A percentile compares a stretch with the other conserved stretches of the same genome.
Evolutionary conservation across 1,139 yeast species (phyloP).

Genomic region (Hansenula anomala): DNA sequence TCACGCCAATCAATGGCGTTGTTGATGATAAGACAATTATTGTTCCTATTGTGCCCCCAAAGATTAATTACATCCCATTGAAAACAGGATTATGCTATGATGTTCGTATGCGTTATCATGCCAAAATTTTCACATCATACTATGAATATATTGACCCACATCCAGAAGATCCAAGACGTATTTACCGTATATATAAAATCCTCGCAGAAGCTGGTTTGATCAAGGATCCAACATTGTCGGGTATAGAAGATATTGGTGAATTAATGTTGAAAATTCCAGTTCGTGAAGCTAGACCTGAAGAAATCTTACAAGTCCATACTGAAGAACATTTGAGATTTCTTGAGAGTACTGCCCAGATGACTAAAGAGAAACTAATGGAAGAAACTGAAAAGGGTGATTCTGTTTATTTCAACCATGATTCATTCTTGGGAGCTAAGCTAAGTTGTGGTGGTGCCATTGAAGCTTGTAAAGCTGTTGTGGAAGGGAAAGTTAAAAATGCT

Average conservation of each 20-base stretch:
- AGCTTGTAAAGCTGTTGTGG: constrained; percentile 93
- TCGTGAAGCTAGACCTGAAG: constrained; percentile 84
- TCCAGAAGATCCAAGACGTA: constrained; percentile 97
- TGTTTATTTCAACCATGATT: constrained; percentile 90
- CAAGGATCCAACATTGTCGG: constrained; percentile 74
- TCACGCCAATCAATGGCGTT: neutral
- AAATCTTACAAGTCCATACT: constrained; percentile 82
- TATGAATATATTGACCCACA: constrained; percentile 97
- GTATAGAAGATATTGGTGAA: constrained; percentile 81
- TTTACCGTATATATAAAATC: constrained; percentile 87
- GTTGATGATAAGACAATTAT: constrained; percentile 36
- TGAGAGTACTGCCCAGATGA: constrained; percentile 72
- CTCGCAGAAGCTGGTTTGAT: constrained; percentile 93
- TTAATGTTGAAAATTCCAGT: constrained; percentile 85
- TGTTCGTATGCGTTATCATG: constrained; percentile 96
- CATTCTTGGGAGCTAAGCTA: constrained; percentile 78
- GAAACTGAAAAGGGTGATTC: constrained; percentile 94
- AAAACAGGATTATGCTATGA: constrained; percentile 96
- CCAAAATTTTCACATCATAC: constrained; percentile 87
- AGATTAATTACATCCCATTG: constrained; percentile 52
- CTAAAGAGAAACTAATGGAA: constrained; percentile 69
- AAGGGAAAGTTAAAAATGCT: constrained; percentile 86
- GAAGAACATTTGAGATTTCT: constrained; percentile 74
- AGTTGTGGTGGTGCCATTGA: constrained; percentile 98
- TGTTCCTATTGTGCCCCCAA: constrained; percentile 45